Percentiles rank a stretch among this genome's conserved stretches.
These are phyloP conservation scores for Nemania sp. DNA, from an alignment of 2,329 filamentous ascomycete species.

Conservation along the genomic window DNA sequence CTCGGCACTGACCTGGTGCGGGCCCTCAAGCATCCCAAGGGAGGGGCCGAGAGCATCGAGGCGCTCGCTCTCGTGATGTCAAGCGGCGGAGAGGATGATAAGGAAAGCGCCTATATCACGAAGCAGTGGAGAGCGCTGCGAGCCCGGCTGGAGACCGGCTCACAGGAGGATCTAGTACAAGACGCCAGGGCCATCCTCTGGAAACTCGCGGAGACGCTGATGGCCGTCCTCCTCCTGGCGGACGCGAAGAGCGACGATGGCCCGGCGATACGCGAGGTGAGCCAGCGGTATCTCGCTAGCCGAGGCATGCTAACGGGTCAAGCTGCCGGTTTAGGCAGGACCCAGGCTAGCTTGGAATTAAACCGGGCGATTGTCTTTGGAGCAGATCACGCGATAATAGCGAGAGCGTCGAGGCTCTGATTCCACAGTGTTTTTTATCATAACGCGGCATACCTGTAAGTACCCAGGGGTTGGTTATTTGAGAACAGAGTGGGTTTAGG, in stretches of 20 bases:
- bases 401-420: constrained; percentile 8
- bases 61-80: constrained; percentile 50
- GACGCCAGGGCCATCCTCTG: constrained; percentile 53
- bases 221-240: constrained; percentile 49
- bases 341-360: constrained; percentile 14
- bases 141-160: constrained; percentile 41
- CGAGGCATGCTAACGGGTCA: constrained; percentile 31
- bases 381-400: not conserved
- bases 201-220: constrained; percentile 49
- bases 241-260: constrained; percentile 47
- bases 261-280: constrained; percentile 45
- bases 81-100: constrained; percentile 31
- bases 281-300: constrained; percentile 45
- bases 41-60: constrained; percentile 44
- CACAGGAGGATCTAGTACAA: constrained; percentile 48
- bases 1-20: constrained; percentile 59
- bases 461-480: not conserved
- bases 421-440: not conserved
- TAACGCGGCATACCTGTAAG: too few species aligned
- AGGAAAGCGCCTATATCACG: constrained; percentile 26
- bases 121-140: constrained; percentile 49
- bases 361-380: constrained; percentile 25
- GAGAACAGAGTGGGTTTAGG: not conserved
- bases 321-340: not conserved
- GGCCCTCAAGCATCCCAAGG: constrained; percentile 51